Evolutionary conservation across 768 basidiomycete species (phyloP).

Genomic region (Macrolepiota dolichaula): DNA sequence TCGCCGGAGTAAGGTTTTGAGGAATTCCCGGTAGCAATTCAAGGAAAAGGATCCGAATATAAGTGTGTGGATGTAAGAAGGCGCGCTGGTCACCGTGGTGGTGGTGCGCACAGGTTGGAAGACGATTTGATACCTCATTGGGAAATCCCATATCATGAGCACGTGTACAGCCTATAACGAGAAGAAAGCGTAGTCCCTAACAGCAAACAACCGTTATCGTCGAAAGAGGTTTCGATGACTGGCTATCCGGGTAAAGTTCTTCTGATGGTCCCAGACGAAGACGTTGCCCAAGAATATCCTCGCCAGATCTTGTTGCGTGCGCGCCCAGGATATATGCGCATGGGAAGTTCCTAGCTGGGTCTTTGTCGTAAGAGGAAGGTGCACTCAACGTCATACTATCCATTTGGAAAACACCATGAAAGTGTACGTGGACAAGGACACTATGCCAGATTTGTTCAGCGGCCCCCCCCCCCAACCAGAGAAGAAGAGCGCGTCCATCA

Average conservation of each 20-base stretch:
- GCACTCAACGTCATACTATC: not conserved
- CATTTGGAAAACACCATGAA: no score
- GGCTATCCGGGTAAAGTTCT: not conserved
- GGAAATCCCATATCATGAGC: not conserved
- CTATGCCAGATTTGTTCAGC: no score
- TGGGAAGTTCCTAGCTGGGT: not conserved
- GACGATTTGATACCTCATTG: not conserved
- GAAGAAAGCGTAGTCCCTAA: not conserved
- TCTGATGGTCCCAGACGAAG: not conserved
- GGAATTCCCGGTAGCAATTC: not conserved
- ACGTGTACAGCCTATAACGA: not conserved
- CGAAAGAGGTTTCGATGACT: not conserved
- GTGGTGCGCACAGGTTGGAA: not conserved
- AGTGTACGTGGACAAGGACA: no score
- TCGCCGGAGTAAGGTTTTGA: not conserved
- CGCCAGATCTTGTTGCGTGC: not conserved
- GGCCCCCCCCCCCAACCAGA: no score
- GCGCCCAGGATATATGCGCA: not conserved
- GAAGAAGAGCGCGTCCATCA: no score
- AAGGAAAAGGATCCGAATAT: not conserved
- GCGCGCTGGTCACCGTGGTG: not conserved
- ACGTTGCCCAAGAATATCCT: not conserved
- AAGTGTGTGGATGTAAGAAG: not conserved
- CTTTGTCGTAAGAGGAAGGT: not conserved
- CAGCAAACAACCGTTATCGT: not conserved